Percentiles rank a stretch among this genome's conserved stretches.
These are phyloP conservation scores for Neurospora sp. DNA, from an alignment of 2,329 filamentous ascomycete species.

Conservation along the genomic window DNA sequence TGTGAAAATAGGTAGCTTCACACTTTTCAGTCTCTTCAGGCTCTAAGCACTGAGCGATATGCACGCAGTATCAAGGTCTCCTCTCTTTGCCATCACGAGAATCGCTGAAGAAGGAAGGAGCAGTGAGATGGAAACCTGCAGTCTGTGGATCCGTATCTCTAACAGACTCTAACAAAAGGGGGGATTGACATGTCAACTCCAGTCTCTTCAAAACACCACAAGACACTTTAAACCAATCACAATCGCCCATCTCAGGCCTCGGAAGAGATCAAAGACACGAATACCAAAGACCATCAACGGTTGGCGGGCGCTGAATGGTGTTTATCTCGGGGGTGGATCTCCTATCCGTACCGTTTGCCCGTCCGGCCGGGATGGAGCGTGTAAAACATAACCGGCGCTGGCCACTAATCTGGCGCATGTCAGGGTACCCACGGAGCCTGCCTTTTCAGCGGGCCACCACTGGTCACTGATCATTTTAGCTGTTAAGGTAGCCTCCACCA, in stretches of 20 bases:
- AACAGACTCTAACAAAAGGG: background rate
- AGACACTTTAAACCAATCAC: background rate
- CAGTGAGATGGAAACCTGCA: background rate
- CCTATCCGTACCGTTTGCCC: background rate
- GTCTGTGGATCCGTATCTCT: background rate
- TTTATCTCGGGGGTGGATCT: background rate
- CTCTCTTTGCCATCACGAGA: background rate
- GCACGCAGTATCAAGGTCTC: background rate
- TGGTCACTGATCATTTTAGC: background rate
- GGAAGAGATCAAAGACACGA: background rate
- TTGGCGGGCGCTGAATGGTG: background rate
- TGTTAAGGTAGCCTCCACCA: background rate
- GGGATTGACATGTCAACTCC: background rate
- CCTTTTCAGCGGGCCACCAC: background rate
- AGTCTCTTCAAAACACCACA: background rate
- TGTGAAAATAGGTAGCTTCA: background rate
- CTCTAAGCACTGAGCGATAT: background rate
- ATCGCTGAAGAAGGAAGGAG: background rate
- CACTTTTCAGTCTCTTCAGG: background rate
- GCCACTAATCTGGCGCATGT: background rate
- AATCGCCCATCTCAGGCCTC: background rate
- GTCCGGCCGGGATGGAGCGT: background rate
- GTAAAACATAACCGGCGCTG: background rate
- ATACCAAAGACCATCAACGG: background rate
- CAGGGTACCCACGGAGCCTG: background rate